phyloP scores from a whole-genome alignment of 2,329 filamentous ascomycete genomes.

The Tolypocladium nubicola region DNA sequence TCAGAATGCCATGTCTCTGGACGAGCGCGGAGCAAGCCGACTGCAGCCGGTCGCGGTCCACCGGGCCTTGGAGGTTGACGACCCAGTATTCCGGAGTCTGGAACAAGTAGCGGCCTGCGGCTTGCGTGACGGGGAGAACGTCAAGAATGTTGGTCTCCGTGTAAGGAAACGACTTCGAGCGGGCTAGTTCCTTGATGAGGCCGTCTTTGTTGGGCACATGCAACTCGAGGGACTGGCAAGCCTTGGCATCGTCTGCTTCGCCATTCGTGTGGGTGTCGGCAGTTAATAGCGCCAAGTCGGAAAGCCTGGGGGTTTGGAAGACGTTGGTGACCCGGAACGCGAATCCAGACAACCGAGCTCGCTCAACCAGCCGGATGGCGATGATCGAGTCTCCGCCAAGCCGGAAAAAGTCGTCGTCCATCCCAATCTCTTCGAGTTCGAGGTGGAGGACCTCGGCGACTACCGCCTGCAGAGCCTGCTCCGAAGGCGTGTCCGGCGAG shows the following conservation, averaged over 20 bases:
- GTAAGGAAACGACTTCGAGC: neutral
- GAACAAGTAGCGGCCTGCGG: slow-evolving; percentile 3
- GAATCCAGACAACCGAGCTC: slow-evolving; percentile 1
- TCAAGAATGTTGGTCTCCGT: neutral
- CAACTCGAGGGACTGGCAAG: neutral
- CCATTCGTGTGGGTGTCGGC: neutral
- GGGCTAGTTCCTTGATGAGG: neutral
- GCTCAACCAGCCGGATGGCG: slow-evolving; percentile 3
- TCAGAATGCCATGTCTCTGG: slow-evolving; percentile 41
- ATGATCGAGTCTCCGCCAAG: slow-evolving; percentile 16
- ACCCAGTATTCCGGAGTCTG: slow-evolving; percentile 5
- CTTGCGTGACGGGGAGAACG: slow-evolving; percentile 4
- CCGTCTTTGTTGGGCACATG: neutral
- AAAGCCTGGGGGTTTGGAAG: slow-evolving; percentile 1
- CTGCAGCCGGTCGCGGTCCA: neutral
- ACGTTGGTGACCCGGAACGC: slow-evolving; percentile 3
- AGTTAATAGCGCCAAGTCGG: neutral
- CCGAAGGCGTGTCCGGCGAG: neutral
- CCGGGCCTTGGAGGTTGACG: neutral
- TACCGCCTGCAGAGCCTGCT: neutral
- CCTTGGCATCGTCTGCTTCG: neutral
- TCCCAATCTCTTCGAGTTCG: neutral
- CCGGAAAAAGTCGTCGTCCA: slow-evolving; percentile 6
- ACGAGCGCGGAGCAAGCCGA: slow-evolving; percentile 19
- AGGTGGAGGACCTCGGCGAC: neutral